Evolutionary conservation across 2,329 filamentous ascomycete species (phyloP), one percentile per base, ranked within the genome.

Genomic region (Calonectria fujianensis): DNA sequence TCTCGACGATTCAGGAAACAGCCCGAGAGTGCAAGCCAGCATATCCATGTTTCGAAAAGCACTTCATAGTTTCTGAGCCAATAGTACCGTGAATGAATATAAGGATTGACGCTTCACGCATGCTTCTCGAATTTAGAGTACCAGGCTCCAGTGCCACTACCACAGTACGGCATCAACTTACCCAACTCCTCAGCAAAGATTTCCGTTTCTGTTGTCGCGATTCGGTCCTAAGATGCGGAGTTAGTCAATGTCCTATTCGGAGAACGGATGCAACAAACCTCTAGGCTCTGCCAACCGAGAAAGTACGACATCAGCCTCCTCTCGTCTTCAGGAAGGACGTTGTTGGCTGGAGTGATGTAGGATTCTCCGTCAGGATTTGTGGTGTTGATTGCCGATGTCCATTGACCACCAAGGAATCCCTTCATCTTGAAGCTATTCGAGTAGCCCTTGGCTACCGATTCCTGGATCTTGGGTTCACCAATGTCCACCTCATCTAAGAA

Each of bases 121-220:
- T 63, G 32, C n/a, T 41, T 63, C n/a, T 63, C 57, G 18, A 63
- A 63, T 11, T 63, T 63, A 10, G 39, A 37, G 27, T 63, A 63
- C 57, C 57, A 63, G n/a, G 57, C 57, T 29, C 57, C 57, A 39
- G 57, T 63, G 39, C 57, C 57, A 16, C 37, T 63, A 9, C 37
- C 57, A 4, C 57, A 63, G 24, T 29, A 31, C 18, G 35, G 35
- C 57, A 63, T 41, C 57, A 63, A 41, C 6, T 41, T 27, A 16
- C 14, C 13, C 13, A 63, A 14, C 27, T 14, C 35, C 24, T 63
- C 57, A 2, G 35, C 57, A 20, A 63, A 63, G 18, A 63, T 7
- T 41, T 63, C 57, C 35, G 57, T 63, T 10, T 41, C 57, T 13
- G 57, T 63, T 18, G 57, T 41, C 7, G 57, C 57, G 18, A 63